Evolutionary conservation across 768 basidiomycete species (phyloP).

Genomic region (Tulasnella sp.): DNA sequence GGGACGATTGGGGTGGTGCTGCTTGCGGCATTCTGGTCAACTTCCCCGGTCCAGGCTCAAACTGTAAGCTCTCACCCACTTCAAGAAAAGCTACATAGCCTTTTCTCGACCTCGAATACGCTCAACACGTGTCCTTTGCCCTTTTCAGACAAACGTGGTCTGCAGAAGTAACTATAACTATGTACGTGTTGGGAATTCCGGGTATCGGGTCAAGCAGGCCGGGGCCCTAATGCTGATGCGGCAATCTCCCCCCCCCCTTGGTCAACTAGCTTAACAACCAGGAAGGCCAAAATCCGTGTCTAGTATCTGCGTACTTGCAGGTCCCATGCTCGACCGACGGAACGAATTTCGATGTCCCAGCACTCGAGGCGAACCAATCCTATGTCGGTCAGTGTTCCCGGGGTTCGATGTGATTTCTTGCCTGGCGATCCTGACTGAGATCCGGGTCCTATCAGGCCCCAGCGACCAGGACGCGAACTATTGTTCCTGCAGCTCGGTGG

Average conservation of each 20-base stretch:
- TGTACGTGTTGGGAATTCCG: neutral
- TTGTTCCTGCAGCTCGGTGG: constrained; percentile 57
- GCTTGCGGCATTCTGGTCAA: neutral
- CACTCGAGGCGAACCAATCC: neutral
- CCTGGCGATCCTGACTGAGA: neutral
- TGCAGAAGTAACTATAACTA: neutral
- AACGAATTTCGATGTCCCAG: constrained; percentile 10
- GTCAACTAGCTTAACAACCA: constrained; percentile 7
- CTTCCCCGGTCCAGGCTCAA: constrained; percentile 15
- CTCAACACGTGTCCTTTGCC: neutral
- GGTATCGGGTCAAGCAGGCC: neutral
- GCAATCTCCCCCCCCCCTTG: too few species aligned
- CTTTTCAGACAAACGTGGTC: neutral
- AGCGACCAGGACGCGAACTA: constrained; percentile 6
- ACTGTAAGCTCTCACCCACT: neutral
- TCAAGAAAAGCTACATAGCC: neutral
- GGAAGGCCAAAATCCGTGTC: constrained; percentile 20
- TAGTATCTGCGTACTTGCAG: constrained; percentile 26
- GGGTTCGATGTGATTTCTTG: neutral
- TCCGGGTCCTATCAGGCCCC: constrained; percentile 12
- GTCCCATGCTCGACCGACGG: neutral
- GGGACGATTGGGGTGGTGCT: neutral
- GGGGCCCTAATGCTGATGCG: neutral
- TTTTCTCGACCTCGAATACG: neutral
- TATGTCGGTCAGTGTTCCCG: neutral